phyloP scores from a whole-genome alignment of 371 early-diverging fungal species.

The Blyttiomyces sp. region DNA sequence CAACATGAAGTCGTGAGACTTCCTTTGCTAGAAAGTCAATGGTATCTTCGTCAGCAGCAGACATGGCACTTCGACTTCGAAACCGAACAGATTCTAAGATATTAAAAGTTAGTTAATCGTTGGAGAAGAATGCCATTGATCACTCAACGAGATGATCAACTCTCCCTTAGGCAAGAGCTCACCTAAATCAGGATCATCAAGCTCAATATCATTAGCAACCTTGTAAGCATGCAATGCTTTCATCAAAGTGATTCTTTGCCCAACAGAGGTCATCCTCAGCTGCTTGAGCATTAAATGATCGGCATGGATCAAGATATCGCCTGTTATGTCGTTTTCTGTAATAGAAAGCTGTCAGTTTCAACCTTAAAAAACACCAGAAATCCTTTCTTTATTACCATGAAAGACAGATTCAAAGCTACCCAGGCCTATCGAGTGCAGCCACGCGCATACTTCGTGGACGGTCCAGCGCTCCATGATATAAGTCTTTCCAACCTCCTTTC shows the following conservation, averaged over 20 bases:
- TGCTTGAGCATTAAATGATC: conserved; percentile 89
- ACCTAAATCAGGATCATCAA: no score
- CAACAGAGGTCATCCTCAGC: conserved; percentile 79
- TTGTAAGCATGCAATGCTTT: no score
- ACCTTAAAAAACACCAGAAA: background rate
- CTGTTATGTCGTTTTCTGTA: conserved; percentile 86
- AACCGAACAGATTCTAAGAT: no score
- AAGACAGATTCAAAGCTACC: conserved; percentile 7
- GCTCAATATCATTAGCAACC: no score
- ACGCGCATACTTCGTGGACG: conserved; percentile 18
- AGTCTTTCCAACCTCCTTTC: no score
- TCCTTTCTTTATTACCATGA: background rate
- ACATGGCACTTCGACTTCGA: no score
- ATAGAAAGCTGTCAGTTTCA: background rate
- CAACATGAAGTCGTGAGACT: background rate
- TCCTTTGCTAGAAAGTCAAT: background rate
- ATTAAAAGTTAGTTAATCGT: no score
- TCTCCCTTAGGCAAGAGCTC: no score
- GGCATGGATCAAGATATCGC: conserved; percentile 83
- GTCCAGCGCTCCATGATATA: conserved; percentile 23
- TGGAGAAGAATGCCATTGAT: no score
- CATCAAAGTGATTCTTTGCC: conserved; percentile 81
- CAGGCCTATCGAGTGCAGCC: conserved; percentile 24
- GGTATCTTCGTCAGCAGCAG: background rate
- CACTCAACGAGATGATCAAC: no score